Evolutionary conservation across 2,329 filamentous ascomycete genomes (phyloP), one percentile per base, ranked within the genome.

Genomic region (Diaporthe caulivora): DNA sequence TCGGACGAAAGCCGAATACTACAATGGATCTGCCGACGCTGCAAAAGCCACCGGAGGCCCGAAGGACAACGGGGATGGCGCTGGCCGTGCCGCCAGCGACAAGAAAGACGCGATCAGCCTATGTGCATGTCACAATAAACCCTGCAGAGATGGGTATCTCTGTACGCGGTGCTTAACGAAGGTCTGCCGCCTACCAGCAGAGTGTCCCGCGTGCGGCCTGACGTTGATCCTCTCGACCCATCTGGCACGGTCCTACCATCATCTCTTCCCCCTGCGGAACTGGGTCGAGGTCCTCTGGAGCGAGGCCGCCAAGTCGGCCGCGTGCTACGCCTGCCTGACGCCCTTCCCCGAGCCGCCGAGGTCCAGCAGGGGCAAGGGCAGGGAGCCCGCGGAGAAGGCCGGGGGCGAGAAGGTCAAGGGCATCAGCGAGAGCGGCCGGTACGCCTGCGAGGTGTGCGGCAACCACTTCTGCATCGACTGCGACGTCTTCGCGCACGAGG

Each of bases 381-480:
- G 73, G 75, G 64, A 76, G 71, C 53, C 69, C 5, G 42, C 49
- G n/a, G 75, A 76, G 26, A 73, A 74, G 60, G 71, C 76, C 24
- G 71, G 73, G 13, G 37, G 64, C 57, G 47, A 77, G 70, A 42
- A 76, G 70, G 76, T 82, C 24, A 93, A 91, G 79, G 92, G 93
- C 1, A 92, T 95, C 55, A 96, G 94, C 81, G 94, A 97, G 85
- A 97, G 93, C 80, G 92, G 93, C 62, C 87, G 97, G 68, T 99
- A 99, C 81, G 94, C 94, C 74, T 99, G 97, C 81, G 90, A 93
- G 77, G 92, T 92, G n/a, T 99, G 97, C 82, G 84, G 89, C 3
- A 92, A 94, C 74, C 96, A 98, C 83, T 99, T 98, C 81, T 99
- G 97, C 86, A 97, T 99, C 77, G 97, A 99, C 82, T 99, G 97